phyloP scores from a whole-genome alignment of 148 eudicot species.

The Oxyria digyna region DNA sequence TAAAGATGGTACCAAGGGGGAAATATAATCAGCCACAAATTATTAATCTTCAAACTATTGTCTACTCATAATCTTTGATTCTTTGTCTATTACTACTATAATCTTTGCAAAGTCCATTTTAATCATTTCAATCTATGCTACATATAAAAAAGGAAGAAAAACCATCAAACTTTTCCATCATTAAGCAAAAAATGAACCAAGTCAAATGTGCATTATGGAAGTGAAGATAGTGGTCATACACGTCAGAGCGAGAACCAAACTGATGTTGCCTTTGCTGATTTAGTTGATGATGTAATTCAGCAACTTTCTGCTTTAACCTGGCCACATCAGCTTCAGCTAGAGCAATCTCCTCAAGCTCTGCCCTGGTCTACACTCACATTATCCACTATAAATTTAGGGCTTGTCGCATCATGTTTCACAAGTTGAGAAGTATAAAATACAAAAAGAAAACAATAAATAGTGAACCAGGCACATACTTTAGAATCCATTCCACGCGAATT shows the following conservation, averaged over 20 bases:
- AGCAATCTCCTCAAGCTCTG: slow-evolving; percentile 99
- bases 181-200: neutral
- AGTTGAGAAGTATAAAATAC: neutral
- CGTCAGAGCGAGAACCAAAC: slow-evolving; percentile 64
- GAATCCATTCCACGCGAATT: slow-evolving; percentile 89
- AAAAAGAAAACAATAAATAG: neutral
- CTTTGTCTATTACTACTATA: too few relatives aligned
- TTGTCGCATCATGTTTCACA: neutral
- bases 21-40: neutral
- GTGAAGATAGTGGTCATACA: slow-evolving; percentile 38
- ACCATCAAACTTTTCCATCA: neutral
- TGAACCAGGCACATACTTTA: slow-evolving; percentile 40
- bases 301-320: slow-evolving; percentile 92
- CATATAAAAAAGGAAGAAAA: neutral
- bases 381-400: neutral
- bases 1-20: neutral
- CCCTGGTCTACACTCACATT: slow-evolving; percentile 61
- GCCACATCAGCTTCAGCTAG: slow-evolving; percentile 99
- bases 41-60: neutral
- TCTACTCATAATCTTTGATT: neutral
- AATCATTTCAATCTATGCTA: neutral
- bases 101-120: too few relatives aligned
- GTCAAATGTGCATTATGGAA: slow-evolving; percentile 4
- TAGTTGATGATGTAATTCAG: slow-evolving; percentile 91
- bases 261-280: slow-evolving; percentile 96